Percentiles rank a stretch among this genome's conserved stretches.
These are phyloP conservation scores for Westerdykella ornata DNA, from an alignment of 2,329 filamentous ascomycete species.

Conservation along the genomic window DNA sequence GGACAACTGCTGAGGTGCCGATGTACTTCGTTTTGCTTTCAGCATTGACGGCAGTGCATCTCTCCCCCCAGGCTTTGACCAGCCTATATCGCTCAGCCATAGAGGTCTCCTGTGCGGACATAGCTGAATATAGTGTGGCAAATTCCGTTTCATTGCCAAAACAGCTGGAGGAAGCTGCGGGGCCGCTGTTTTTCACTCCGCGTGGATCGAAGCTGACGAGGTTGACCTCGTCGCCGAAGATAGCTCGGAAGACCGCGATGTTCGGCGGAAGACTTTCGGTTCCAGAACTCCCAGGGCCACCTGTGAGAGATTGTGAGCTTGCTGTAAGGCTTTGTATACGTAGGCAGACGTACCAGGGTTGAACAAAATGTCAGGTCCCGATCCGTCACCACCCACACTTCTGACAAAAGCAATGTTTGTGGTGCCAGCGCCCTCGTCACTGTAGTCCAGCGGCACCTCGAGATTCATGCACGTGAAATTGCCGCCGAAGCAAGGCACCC, in stretches of 20 bases:
- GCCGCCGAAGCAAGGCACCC: conserved; percentile 37
- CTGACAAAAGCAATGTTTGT: conserved; percentile 41
- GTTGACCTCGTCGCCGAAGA: conserved; percentile 28
- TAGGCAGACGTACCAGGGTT: conserved; percentile 38
- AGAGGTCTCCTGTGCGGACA: not conserved
- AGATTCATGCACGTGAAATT: conserved; percentile 46
- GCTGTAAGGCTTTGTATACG: conserved; percentile 40
- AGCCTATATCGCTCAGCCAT: not conserved
- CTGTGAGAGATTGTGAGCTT: conserved; percentile 39
- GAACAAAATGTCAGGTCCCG: conserved; percentile 39
- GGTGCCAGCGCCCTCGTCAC: conserved; percentile 8
- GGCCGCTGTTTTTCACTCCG: conserved; percentile 34
- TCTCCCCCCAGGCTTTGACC: not conserved
- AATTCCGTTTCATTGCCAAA: too few species aligned
- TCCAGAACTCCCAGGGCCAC: conserved; percentile 43
- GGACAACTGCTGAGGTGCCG: conserved; percentile 7
- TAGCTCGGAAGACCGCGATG: conserved; percentile 5
- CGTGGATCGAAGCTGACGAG: conserved; percentile 38
- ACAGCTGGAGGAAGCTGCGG: conserved; percentile 2
- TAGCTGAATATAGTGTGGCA: too few species aligned
- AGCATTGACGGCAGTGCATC: conserved; percentile 1
- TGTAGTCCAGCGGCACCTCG: conserved; percentile 42
- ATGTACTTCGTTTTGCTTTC: conserved; percentile 7
- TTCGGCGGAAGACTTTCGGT: conserved; percentile 13
- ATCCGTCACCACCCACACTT: conserved; percentile 24